Evolutionary conservation across 352 stramenopile species (phyloP).

Genomic region (Pythium aristosporum): DNA sequence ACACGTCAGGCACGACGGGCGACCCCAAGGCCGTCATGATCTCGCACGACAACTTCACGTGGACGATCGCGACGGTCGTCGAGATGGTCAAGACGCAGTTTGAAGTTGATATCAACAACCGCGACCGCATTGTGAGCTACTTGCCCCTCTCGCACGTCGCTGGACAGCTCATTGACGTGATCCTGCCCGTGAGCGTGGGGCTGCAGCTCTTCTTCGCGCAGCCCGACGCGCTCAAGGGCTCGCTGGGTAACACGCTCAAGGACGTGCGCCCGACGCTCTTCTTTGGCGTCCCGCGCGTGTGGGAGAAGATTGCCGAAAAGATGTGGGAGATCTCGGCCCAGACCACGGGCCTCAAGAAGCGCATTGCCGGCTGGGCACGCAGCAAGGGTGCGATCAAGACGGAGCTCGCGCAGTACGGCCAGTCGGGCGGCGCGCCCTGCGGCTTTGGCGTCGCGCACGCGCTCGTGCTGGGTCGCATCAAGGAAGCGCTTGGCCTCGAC

Average conservation of each 20-base stretch:
- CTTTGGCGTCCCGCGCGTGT: conserved; percentile 90
- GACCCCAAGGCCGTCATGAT: conserved; percentile 97
- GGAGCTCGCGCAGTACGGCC: conserved; percentile 79
- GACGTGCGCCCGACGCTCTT: conserved; percentile 88
- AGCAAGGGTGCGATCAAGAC: conserved; percentile 77
- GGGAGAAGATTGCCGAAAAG: conserved; percentile 93
- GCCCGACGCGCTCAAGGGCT: conserved; percentile 90
- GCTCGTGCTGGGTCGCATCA: conserved; percentile 86
- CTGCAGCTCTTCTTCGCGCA: conserved; percentile 86
- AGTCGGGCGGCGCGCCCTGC: conserved; percentile 83
- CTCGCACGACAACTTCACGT: conserved; percentile 93
- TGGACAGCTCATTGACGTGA: conserved; percentile 87
- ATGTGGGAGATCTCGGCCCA: conserved; percentile 81
- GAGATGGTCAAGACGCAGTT: conserved; percentile 63
- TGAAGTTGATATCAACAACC: conserved; percentile 54
- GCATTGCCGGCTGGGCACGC: conserved; percentile 91
- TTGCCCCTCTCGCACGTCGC: conserved; percentile 90
- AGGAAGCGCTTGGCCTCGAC: conserved; percentile 90
- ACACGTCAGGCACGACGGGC: conserved; percentile 94
- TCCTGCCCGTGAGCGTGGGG: conserved; percentile 64
- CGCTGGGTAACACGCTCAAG: conserved; percentile 81
- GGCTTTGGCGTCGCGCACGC: conserved; percentile 89
- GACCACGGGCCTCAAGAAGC: conserved; percentile 92
- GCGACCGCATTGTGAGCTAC: conserved; percentile 83
- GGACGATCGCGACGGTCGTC: conserved; percentile 71